Conservation (phyloP, 2,329 filamentous ascomycete genomes). For the Cladosporium sp. region DNA sequence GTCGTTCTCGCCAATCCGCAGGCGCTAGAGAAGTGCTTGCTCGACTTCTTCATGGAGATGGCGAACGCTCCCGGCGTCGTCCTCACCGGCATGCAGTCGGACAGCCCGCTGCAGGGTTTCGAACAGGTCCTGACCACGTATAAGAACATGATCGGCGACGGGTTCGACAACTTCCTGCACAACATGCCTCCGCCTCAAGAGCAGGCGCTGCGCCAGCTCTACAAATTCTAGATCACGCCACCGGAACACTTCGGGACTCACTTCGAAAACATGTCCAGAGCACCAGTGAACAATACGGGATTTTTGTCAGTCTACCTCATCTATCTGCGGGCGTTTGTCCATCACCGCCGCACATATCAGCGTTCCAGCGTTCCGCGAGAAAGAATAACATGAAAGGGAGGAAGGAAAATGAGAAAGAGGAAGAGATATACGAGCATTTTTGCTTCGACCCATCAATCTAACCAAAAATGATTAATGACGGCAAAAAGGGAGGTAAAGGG, state of each 20-base stretch:
- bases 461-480: constrained; percentile 3
- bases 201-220: constrained; percentile 45
- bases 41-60: constrained; percentile 81
- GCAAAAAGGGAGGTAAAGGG: background rate
- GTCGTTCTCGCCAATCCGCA: constrained; percentile 84
- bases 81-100: constrained; percentile 59
- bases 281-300: background rate
- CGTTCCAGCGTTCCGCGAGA: constrained; percentile 16
- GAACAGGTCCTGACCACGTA: constrained; percentile 59
- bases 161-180: constrained; percentile 54
- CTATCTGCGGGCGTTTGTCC: background rate
- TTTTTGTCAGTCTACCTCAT: background rate
- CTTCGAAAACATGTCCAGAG: background rate
- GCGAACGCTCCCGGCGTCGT: constrained; percentile 65
- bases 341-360: background rate
- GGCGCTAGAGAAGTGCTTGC: constrained; percentile 83
- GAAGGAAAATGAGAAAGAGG: background rate
- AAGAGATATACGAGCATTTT: background rate
- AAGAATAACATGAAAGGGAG: background rate
- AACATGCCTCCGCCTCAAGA: constrained; percentile 47
- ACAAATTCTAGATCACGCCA: constrained; percentile 36
- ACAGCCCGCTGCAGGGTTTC: constrained; percentile 68
- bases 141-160: constrained; percentile 53
- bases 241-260: background rate
- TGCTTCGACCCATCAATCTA: background rate